These are phyloP conservation scores for Nannizziopsis barbatae DNA, from an alignment of 2,329 filamentous ascomycete genomes.

Conservation along the genomic window DNA sequence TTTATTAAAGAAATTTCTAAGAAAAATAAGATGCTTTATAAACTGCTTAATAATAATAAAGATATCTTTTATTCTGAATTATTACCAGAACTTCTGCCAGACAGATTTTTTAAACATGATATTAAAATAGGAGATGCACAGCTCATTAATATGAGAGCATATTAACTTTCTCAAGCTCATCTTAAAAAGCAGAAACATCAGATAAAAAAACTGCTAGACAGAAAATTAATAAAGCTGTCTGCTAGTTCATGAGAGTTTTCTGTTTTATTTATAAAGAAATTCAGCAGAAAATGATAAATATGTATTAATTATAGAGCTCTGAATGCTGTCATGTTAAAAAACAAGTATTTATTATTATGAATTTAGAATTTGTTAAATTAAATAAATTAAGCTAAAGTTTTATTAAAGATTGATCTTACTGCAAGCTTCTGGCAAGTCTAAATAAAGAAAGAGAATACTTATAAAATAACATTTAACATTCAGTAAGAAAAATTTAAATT, in stretches of 20 bases:
- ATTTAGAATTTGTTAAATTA: not conserved
- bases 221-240: not conserved
- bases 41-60: no score
- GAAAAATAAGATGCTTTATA: no score
- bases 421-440: not conserved
- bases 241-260: not conserved
- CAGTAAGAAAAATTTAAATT: no score
- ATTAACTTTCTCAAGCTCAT: not conserved
- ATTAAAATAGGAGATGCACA: not conserved
- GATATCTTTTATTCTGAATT: not conserved
- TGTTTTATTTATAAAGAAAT: no score
- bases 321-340: not conserved
- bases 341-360: not conserved
- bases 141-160: no score
- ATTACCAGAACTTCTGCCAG: not conserved
- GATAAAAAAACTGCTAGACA: not conserved
- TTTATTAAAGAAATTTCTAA: no score
- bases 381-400: not conserved
- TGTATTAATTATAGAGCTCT: not conserved
- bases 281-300: not conserved
- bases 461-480: not conserved
- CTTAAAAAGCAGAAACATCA: conserved; percentile 2
- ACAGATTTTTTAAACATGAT: not conserved
- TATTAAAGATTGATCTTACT: conserved; percentile 2
- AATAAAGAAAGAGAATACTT: not conserved